phyloP scores from a whole-genome alignment of 371 early-diverging fungal genomes.

The Syncephalis plumigaleata region DNA sequence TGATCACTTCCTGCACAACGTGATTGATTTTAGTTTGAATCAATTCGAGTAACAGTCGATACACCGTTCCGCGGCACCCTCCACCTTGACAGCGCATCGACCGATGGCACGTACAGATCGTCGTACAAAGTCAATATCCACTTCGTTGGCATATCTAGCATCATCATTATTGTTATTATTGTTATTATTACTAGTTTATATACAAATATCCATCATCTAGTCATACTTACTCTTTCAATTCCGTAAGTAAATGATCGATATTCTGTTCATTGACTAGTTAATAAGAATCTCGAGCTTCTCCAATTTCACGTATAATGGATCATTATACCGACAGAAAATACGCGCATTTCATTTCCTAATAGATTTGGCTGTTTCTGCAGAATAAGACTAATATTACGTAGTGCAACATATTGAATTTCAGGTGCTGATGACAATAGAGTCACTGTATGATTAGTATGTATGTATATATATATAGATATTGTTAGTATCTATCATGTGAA shows the following conservation, averaged over 20 bases:
- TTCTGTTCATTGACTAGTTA: conserved; percentile 56
- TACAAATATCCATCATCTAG: too few species aligned
- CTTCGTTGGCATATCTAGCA: conserved; percentile 83
- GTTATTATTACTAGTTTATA: too few species aligned
- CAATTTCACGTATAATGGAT: conserved; percentile 89
- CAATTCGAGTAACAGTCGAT: conserved; percentile 66
- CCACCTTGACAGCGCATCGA: conserved; percentile 80
- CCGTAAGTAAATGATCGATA: conserved; percentile 66
- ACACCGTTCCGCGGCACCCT: conserved; percentile 63
- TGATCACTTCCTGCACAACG: conserved; percentile 85
- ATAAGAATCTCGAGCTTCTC: conserved; percentile 86
- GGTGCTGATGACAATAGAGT: conserved; percentile 74
- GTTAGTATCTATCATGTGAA: background rate
- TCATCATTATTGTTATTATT: too few species aligned
- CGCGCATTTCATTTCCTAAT: conserved; percentile 67
- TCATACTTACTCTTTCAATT: conserved; percentile 80
- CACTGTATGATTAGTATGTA: conserved; percentile 31
- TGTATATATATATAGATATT: background rate
- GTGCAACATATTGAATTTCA: conserved; percentile 87
- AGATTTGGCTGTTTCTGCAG: conserved; percentile 68
- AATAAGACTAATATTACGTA: conserved; percentile 79
- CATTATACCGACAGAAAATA: conserved; percentile 93
- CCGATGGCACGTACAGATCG: conserved; percentile 86
- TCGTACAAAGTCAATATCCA: conserved; percentile 91
- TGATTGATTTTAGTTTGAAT: conserved; percentile 83